These are phyloP conservation scores for Ceratocystis alfenasii DNA, from an alignment of 2,329 filamentous ascomycete species.

Conservation along the genomic window DNA sequence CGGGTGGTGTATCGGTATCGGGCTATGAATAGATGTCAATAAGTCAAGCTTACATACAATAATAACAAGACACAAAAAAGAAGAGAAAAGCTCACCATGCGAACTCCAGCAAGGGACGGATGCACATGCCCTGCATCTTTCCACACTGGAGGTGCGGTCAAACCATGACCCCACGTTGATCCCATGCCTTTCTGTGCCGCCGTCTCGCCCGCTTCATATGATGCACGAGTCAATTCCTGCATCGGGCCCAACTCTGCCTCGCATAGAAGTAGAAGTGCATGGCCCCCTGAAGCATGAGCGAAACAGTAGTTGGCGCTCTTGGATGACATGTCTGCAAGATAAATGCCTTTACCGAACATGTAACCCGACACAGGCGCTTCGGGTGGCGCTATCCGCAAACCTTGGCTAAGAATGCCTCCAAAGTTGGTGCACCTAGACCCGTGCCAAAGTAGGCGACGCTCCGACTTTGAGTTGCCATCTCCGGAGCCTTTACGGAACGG, in stretches of 20 bases:
- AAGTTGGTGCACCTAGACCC: slow-evolving; percentile 75
- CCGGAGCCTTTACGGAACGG: slow-evolving; percentile 33
- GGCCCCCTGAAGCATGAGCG: slow-evolving; percentile 47
- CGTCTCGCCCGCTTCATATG: slow-evolving; percentile 49
- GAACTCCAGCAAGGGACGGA: slow-evolving; percentile 51
- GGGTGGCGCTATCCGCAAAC: slow-evolving; percentile 76
- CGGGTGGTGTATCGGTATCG: slow-evolving; percentile 37
- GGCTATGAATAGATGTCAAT: slow-evolving; percentile 32
- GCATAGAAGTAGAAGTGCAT: slow-evolving; percentile 67
- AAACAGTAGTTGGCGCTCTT: slow-evolving; percentile 74
- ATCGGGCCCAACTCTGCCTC: slow-evolving; percentile 66
- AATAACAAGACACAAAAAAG: neutral
- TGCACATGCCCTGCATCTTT: slow-evolving; percentile 62
- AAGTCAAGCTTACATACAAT: neutral
- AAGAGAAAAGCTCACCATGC: slow-evolving; percentile 45
- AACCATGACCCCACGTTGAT: slow-evolving; percentile 60
- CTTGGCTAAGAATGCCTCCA: slow-evolving; percentile 75
- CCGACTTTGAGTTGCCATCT: slow-evolving; percentile 32
- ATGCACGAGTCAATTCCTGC: slow-evolving; percentile 44
- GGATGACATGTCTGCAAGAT: slow-evolving; percentile 72
- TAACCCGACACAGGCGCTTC: slow-evolving; percentile 70
- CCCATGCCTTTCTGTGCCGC: slow-evolving; percentile 49
- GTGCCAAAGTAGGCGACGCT: slow-evolving; percentile 76
- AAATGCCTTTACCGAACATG: slow-evolving; percentile 87
- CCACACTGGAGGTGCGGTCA: slow-evolving; percentile 54